phyloP scores from a whole-genome alignment of 177 flowering plant genomes.

The Vitis hybrid region DNA sequence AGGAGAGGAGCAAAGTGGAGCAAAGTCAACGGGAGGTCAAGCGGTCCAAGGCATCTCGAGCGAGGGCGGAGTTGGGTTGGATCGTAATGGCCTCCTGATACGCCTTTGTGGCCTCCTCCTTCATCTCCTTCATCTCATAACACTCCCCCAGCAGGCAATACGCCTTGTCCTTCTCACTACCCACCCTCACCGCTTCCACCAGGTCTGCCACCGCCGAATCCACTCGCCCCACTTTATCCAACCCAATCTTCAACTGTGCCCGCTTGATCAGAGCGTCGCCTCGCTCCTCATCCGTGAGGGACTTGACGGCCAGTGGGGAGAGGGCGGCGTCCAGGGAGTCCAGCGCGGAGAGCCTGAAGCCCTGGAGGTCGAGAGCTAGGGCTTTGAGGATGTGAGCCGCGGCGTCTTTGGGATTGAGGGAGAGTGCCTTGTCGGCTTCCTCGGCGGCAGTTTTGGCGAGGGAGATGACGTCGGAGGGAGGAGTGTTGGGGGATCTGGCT shows the following conservation, averaged over 20 bases:
- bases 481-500: conserved; percentile 47
- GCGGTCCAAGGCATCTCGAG: conserved; percentile 48
- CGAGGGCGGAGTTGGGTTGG: conserved; percentile 32
- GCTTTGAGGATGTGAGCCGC: conserved; percentile 82
- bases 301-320: conserved; percentile 55
- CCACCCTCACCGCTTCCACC: conserved; percentile 48
- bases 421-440: conserved; percentile 67
- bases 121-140: conserved; percentile 59
- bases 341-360: conserved; percentile 62
- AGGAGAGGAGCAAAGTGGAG: neutral
- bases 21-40: conserved; percentile 7
- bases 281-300: conserved; percentile 48
- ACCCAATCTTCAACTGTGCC: conserved; percentile 59
- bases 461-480: conserved; percentile 30
- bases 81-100: conserved; percentile 45
- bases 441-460: conserved; percentile 51
- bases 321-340: conserved; percentile 66
- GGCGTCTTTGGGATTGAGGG: conserved; percentile 73
- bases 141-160: conserved; percentile 65
- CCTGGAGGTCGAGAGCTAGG: conserved; percentile 64
- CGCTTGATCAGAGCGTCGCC: conserved; percentile 74
- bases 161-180: conserved; percentile 44
- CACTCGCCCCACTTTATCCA: conserved; percentile 39
- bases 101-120: conserved; percentile 53
- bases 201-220: conserved; percentile 68